Evolutionary conservation across 371 early-diverging fungal genomes (phyloP).

Genomic region (Mortierella sp.): DNA sequence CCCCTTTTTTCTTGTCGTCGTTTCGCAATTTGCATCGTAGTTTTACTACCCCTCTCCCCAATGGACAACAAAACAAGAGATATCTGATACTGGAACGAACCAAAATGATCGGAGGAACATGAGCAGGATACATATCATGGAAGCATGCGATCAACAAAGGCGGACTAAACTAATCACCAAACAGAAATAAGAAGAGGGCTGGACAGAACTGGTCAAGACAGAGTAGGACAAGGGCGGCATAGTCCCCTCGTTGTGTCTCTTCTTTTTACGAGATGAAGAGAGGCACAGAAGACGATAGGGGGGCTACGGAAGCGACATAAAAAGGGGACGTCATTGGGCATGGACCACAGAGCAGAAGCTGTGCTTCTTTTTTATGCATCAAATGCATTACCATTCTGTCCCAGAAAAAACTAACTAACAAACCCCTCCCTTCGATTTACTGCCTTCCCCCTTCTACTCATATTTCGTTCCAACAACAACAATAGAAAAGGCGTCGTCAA

Average conservation of each 20-base stretch:
- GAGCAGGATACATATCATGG: neutral
- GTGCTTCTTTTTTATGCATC: neutral
- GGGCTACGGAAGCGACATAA: neutral
- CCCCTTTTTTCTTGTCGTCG: no score
- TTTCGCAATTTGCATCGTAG: no score
- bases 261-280: neutral
- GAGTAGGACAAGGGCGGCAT: neutral
- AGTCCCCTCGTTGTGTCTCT: neutral
- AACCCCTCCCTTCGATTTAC: neutral
- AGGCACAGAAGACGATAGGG: neutral
- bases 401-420: neutral
- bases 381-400: neutral
- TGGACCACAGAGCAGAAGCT: neutral
- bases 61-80: neutral
- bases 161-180: neutral
- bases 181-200: neutral
- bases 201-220: neutral
- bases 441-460: neutral
- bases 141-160: neutral
- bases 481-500: conserved; percentile 61
- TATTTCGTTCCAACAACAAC: no score
- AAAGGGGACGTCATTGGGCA: neutral
- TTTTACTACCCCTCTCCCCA: no score
- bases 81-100: neutral
- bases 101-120: neutral